Percentiles rank a stretch among this genome's conserved stretches.
phyloP scores from a whole-genome alignment of 2,329 filamentous ascomycete species.

The Paecilomyces fulvus region DNA sequence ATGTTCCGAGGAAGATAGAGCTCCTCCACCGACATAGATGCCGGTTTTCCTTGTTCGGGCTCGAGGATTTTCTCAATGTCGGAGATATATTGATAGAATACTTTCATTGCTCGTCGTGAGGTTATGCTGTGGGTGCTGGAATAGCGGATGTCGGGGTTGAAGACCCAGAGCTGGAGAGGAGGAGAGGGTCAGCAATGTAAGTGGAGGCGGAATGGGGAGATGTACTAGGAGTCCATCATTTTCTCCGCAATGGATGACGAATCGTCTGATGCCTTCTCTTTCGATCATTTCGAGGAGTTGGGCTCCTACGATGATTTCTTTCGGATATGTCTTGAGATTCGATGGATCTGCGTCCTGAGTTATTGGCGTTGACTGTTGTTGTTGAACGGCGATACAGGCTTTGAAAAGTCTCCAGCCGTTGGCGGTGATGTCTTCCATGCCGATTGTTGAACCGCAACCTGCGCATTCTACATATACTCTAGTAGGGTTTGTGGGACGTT shows the following conservation, averaged over 20 bases:
- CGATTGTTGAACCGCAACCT: slow-evolving; percentile 23
- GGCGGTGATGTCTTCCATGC: slow-evolving; percentile 32
- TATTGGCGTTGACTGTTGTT: slow-evolving; percentile 13
- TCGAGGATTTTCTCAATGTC: slow-evolving; percentile 28
- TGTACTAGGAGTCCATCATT: slow-evolving; percentile 30
- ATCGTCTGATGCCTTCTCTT: slow-evolving; percentile 47
- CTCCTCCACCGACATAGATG: slow-evolving; percentile 42
- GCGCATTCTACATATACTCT: slow-evolving; percentile 19
- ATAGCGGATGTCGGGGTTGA: slow-evolving; percentile 51
- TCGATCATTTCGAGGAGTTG: slow-evolving; percentile 50
- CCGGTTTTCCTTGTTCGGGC: slow-evolving; percentile 26
- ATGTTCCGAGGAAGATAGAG: slow-evolving; percentile 32
- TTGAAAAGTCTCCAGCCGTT: slow-evolving; percentile 45
- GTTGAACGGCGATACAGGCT: slow-evolving; percentile 32
- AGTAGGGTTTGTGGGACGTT: slow-evolving; percentile 20
- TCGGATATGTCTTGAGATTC: slow-evolving; percentile 22
- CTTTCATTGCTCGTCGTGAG: slow-evolving; percentile 46
- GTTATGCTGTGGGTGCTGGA: slow-evolving; percentile 37
- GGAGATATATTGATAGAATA: slow-evolving; percentile 41
- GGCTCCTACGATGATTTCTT: slow-evolving; percentile 41
- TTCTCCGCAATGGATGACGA: slow-evolving; percentile 38
- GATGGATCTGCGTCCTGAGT: slow-evolving; percentile 21
- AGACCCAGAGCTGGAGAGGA: slow-evolving; percentile 46
- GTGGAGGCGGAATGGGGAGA: not conserved
- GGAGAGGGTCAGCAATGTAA: not conserved